Evolutionary conservation across 1,139 yeast species (phyloP).

Genomic region (Suhomyces chickasaworum): DNA sequence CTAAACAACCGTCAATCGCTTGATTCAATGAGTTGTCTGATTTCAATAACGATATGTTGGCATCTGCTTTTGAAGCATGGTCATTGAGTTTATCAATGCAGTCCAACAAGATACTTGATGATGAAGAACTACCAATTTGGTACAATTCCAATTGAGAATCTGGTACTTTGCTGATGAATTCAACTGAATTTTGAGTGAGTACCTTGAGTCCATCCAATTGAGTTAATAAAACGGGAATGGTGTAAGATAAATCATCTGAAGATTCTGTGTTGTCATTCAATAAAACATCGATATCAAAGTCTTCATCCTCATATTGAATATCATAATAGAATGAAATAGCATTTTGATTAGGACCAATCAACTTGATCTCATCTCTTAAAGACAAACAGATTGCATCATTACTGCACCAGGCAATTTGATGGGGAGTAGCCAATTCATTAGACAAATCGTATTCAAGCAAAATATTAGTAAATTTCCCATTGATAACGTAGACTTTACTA

Average conservation of each 20-base stretch:
- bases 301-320: slow-evolving; percentile 36
- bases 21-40: slow-evolving; percentile 52
- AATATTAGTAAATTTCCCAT: slow-evolving; percentile 50
- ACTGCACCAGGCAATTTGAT: slow-evolving; percentile 78
- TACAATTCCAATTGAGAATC: slow-evolving; percentile 62
- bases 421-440: slow-evolving; percentile 37
- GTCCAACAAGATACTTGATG: slow-evolving; percentile 81
- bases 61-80: slow-evolving; percentile 83
- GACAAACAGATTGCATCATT: slow-evolving; percentile 73
- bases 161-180: slow-evolving; percentile 68
- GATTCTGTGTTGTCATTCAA: slow-evolving; percentile 16
- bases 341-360: slow-evolving; percentile 75
- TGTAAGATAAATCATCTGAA: slow-evolving; percentile 30
- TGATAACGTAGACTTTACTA: slow-evolving; percentile 52
- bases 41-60: slow-evolving; percentile 61
- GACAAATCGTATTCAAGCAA: slow-evolving; percentile 54
- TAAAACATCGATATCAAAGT: slow-evolving; percentile 29
- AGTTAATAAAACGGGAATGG: slow-evolving; percentile 44
- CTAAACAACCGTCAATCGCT: slow-evolving; percentile 73
- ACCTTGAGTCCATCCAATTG: slow-evolving; percentile 76
- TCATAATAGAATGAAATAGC: slow-evolving; percentile 52
- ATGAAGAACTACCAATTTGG: slow-evolving; percentile 79
- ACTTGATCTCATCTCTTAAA: slow-evolving; percentile 61
- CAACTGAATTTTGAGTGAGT: slow-evolving; percentile 58
- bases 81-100: slow-evolving; percentile 71